Conservation (phyloP, 257 asterid genomes). For the Vinca minor region DNA sequence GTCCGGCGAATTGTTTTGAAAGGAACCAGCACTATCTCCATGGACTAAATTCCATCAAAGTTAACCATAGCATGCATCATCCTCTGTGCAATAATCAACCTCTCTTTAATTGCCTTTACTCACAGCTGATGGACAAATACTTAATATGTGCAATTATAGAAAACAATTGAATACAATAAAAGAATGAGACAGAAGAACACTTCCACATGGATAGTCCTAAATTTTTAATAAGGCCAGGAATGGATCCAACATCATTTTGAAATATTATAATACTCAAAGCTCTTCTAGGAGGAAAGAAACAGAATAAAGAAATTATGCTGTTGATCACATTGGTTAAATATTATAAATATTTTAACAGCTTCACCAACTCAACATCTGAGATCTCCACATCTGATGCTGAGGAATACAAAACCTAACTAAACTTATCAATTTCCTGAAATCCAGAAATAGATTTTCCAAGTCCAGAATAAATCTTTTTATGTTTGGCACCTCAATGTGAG, state of each 20-base stretch:
- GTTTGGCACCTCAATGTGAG: constrained; percentile 49
- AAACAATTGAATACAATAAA: background rate
- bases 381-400: background rate
- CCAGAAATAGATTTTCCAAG: background rate
- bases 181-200: too few species aligned
- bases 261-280: background rate
- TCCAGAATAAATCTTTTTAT: background rate
- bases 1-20: background rate
- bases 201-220: too few species aligned
- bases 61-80: background rate
- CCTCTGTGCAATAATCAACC: background rate
- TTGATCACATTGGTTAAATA: background rate
- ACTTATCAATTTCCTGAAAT: background rate
- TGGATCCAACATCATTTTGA: background rate
- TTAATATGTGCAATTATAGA: background rate
- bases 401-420: background rate
- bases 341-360: background rate
- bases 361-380: constrained; percentile 2
- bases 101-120: background rate
- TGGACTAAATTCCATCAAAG: background rate
- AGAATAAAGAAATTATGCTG: constrained; percentile 1
- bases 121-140: background rate
- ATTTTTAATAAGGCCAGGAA: background rate
- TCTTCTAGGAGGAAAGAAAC: background rate
- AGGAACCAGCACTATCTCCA: background rate